Evolutionary conservation across 2,329 filamentous ascomycete species (phyloP).

Genomic region (Colletotrichum sp.): DNA sequence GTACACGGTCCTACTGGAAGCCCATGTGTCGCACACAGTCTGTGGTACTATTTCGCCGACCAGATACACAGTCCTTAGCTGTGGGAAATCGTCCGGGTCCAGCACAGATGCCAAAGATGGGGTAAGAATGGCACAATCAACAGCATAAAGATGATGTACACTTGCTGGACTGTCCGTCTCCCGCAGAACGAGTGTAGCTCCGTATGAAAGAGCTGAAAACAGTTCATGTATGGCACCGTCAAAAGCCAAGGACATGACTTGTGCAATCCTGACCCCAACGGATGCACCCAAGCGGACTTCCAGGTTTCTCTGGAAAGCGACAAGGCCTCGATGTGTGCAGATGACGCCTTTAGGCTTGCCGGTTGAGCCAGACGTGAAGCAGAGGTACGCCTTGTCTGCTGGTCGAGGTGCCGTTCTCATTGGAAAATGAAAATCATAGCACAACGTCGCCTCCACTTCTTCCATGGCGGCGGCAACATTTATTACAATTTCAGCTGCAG

Average conservation of each 20-base stretch:
- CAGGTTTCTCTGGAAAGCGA: not conserved
- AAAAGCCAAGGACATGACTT: constrained; percentile 47
- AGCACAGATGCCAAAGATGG: constrained; percentile 39
- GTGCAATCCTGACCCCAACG: constrained; percentile 28
- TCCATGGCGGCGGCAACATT: not conserved
- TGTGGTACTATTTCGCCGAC: constrained; percentile 42
- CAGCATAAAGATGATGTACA: constrained; percentile 32
- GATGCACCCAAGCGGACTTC: not conserved
- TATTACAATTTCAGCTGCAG: not conserved
- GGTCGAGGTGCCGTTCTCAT: not conserved
- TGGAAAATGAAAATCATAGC: not conserved
- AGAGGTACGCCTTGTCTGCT: constrained; percentile 37
- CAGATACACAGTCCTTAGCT: constrained; percentile 37
- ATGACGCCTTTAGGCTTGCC: constrained; percentile 47
- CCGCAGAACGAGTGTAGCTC: constrained; percentile 39
- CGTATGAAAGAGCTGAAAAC: constrained; percentile 43
- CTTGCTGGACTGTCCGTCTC: constrained; percentile 21
- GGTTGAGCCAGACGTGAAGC: constrained; percentile 49
- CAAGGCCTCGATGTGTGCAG: constrained; percentile 30
- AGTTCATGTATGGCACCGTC: constrained; percentile 47
- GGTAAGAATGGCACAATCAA: constrained; percentile 38
- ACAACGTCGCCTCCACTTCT: not conserved
- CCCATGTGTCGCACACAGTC: constrained; percentile 35
- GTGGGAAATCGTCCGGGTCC: constrained; percentile 33
- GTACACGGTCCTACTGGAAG: constrained; percentile 29